Conservation (phyloP, 305 asterid genomes). For the Caryopteris hybrid region DNA sequence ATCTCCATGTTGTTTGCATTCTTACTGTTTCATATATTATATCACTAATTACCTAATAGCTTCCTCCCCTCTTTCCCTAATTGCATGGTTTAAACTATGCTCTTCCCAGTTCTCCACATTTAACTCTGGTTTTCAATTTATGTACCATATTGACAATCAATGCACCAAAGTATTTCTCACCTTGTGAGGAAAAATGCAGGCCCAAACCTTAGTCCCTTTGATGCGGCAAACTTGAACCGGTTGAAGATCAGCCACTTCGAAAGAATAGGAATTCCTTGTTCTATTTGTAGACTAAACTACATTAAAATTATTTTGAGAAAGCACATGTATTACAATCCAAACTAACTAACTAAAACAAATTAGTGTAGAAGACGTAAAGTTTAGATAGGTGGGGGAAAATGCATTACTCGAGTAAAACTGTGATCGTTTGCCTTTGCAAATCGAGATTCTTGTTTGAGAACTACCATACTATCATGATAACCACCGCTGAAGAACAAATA, state of each 20-base stretch:
- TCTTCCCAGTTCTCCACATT: conserved; percentile 4
- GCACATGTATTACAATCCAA: conserved; percentile 15
- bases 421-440: conserved; percentile 71
- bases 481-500: conserved; percentile 65
- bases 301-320: conserved; percentile 27
- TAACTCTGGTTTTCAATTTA: background rate
- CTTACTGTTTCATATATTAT: background rate
- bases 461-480: conserved; percentile 80
- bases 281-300: conserved; percentile 89
- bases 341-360: conserved; percentile 2
- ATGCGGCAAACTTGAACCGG: conserved; percentile 79
- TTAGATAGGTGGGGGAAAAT: conserved; percentile 13
- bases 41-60: background rate
- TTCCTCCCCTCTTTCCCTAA: background rate
- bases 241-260: conserved; percentile 91
- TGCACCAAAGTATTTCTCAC: conserved; percentile 31
- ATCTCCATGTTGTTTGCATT: background rate
- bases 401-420: conserved; percentile 75
- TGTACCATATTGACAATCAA: conserved; percentile 9
- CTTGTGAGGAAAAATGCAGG: conserved; percentile 81
- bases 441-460: conserved; percentile 87
- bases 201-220: conserved; percentile 80
- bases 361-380: background rate
- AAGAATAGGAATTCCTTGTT: conserved; percentile 91
- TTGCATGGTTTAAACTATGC: background rate